Percentiles rank a stretch among this genome's conserved stretches.
These are phyloP conservation scores for Hyaloperonospora arabidopsidis DNA, from an alignment of 352 stramenopile genomes.

Conservation along the genomic window DNA sequence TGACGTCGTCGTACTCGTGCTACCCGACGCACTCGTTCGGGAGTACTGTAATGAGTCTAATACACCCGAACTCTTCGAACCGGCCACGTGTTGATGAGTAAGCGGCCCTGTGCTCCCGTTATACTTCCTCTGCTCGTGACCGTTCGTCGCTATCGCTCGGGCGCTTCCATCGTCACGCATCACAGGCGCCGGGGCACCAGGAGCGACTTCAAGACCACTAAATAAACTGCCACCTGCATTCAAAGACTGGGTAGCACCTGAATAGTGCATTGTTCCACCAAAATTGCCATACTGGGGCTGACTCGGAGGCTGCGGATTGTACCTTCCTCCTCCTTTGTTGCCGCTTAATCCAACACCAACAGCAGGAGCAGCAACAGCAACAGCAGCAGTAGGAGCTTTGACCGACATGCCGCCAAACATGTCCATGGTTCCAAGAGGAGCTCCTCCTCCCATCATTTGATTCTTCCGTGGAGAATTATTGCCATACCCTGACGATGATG, in stretches of 20 bases:
- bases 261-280: conserved; percentile 2
- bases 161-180: conserved; percentile 20
- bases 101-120: conserved; percentile 37
- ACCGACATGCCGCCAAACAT: conserved; percentile 80
- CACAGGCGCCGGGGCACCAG: conserved; percentile 8
- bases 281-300: conserved; percentile 32
- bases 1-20: conserved; percentile 22
- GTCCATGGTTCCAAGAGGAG: conserved; percentile 21
- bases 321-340: conserved; percentile 13
- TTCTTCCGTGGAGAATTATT: conserved; percentile 15
- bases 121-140: conserved; percentile 35
- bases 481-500: conserved; percentile 15
- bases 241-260: conserved; percentile 2
- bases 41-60: conserved; percentile 19
- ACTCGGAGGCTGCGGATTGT: conserved; percentile 9
- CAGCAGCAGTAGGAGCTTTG: conserved; percentile 24
- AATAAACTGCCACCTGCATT: conserved; percentile 33
- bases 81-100: conserved; percentile 56
- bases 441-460: conserved; percentile 7
- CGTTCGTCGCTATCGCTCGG: conserved; percentile 12
- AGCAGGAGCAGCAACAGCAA: neutral
- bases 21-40: conserved; percentile 24
- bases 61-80: conserved; percentile 7
- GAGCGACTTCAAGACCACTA: conserved; percentile 44
- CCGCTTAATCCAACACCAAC: neutral